Base-by-base conservation (phyloP, 306 rosid species). In the Arachis hypogaea region DNA sequence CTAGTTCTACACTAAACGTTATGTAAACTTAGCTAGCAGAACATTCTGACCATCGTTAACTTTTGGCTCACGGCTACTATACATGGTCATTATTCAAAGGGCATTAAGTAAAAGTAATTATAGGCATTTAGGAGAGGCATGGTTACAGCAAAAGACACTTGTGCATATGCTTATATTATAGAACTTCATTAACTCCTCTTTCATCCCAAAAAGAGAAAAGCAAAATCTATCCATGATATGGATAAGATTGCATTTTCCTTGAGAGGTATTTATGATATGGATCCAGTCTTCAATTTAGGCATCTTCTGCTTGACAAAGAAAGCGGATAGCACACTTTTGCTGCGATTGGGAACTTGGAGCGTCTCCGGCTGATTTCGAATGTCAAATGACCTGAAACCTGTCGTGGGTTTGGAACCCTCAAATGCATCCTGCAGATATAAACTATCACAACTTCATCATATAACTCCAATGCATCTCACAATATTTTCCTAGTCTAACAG, bases 261-360 rank as follows among this genome's bases (percentile, higher is more conserved):
- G 43, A 22, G 62, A 57, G 70, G 66, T 52, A 46, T 68, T 89
- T 84, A 89, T 28, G 85, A 68, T 77, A 69, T 80, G 5, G 87
- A 72, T 55, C 94, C 86, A 5, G 90, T 77, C 77, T 83, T 84
- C 61, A 83, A 66, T 77, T 85, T 93, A 3, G 67, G 51, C 11
- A 78, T 55, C 83, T 79, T 91, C 70, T 83, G 94, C 80, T 88
- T 91, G 70, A 61, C 91, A 51, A 94, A 94, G 89, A 94, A 87
- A 64, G 90, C 82, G 42, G 98, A 83, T 51, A 94, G 90, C 79
- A 91, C 81, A 62, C 98, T 94, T 82, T 84, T 94, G 86, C 98
- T 87, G 82, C 95, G 95, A 67, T 75, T 78, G 33, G 92, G 94
- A 76, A 58, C 85, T 49, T 67, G 80, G 50, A 75, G 81, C 44